Base-by-base conservation (phyloP, 2,329 filamentous ascomycete species). In the Sphaerulina musiva region DNA sequence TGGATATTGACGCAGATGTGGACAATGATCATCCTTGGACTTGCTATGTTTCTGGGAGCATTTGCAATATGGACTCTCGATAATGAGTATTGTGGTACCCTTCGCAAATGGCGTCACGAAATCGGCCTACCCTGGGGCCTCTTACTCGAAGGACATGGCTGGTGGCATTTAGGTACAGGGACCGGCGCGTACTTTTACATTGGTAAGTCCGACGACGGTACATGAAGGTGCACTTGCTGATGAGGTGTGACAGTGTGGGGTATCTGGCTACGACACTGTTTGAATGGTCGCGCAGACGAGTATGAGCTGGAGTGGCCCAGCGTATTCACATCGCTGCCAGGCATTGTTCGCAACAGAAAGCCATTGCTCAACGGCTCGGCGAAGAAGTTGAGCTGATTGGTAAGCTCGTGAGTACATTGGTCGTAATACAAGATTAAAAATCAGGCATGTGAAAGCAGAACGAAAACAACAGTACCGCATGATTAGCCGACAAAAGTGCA, bases 181-280 rank as follows among this genome's bases (percentile, higher is more conserved):
- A 75, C 85, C 36, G 89, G 89, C 68, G 88, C 88, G n/a, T 95
- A 95, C 70, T 86, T 85, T 66, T 89, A 92, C 68, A 89, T 95
- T 62, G 76, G 59, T 62, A 32, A 43, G 45, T 39, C 34, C 10
- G 31, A 23, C 7, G 20, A 12, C 9, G 40, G 36, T 8, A 12
- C 11, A 39, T 39, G 11, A 39, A 39, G 11, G 10, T 39, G 36
- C 14, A 12, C 40, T 20, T 17, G 14, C 14, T 36, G 12, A n/a
- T 34, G 12, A 9, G 29, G 23, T 48, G 23, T 48, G 23, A 56
- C 51, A 54, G 57, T 63, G 11, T 95, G 89, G 88, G 85, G 87
- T 11, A 83, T 91, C 26, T 92, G 87, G 85, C 77, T 93, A 14
- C 81, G 87, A 40, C 83, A 86, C 58, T 89, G 87, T 63, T 73